phyloP scores from a whole-genome alignment of 805 yeast genomes.

The Blastobotrys parvus region DNA sequence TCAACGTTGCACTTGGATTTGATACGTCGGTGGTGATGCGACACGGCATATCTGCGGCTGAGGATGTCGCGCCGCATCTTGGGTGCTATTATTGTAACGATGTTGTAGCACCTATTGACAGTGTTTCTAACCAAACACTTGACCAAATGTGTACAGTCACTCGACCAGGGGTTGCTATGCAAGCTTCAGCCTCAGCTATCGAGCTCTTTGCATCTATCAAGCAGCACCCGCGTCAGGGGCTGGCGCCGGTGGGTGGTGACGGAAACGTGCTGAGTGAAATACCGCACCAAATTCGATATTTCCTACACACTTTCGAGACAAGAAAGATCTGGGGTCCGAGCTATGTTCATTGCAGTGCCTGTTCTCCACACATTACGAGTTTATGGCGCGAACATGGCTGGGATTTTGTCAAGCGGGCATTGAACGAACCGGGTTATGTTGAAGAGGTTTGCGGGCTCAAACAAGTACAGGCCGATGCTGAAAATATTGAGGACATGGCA shows the following conservation, averaged over 20 bases:
- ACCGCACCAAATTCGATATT: constrained; percentile 92
- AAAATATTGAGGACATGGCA: constrained; percentile 34
- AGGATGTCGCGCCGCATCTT: constrained; percentile 33
- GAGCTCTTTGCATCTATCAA: constrained; percentile 68
- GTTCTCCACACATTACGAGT: constrained; percentile 54
- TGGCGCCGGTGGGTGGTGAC: constrained; percentile 33
- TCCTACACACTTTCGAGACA: constrained; percentile 55
- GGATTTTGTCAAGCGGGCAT: constrained; percentile 69
- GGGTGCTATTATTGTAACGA: constrained; percentile 98
- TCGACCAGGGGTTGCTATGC: constrained; percentile 86
- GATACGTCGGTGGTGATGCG: constrained; percentile 91
- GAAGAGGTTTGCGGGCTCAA: constrained; percentile 76
- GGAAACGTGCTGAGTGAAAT: constrained; percentile 46
- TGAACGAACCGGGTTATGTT: constrained; percentile 56
- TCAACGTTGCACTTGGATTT: constrained; percentile 92
- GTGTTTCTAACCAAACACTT: constrained; percentile 75
- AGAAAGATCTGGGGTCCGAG: constrained; percentile 62
- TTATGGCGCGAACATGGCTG: constrained; percentile 53
- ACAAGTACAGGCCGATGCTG: constrained; percentile 64
- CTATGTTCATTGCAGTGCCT: constrained; percentile 78
- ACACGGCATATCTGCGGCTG: constrained; percentile 50
- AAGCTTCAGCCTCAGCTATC: constrained; percentile 81
- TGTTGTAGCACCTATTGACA: constrained; percentile 87
- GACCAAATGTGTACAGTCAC: constrained; percentile 99
- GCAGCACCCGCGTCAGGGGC: constrained; percentile 52